Evolutionary conservation across 805 yeast species (phyloP).

Genomic region (Kuraishia borneana): DNA sequence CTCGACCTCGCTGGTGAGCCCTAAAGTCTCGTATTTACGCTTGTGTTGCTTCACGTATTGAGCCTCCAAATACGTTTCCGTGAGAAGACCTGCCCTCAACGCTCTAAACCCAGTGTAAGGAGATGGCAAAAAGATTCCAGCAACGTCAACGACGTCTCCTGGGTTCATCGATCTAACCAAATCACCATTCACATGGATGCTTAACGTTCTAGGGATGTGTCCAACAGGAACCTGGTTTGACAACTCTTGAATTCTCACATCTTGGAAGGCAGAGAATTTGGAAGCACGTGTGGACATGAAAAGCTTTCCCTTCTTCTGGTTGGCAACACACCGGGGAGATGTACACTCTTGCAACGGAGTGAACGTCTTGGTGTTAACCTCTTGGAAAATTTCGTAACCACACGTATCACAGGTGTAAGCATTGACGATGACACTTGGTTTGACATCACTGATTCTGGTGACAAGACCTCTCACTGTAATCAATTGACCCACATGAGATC

Average conservation of each 20-base stretch:
- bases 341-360: conserved; percentile 85
- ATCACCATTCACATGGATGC: conserved; percentile 85
- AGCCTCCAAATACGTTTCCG: conserved; percentile 89
- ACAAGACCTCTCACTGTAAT: conserved; percentile 91
- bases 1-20: conserved; percentile 44
- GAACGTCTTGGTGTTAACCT: conserved; percentile 74
- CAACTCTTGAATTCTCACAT: conserved; percentile 87
- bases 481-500: conserved; percentile 71
- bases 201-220: conserved; percentile 84
- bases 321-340: conserved; percentile 65
- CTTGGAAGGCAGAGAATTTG: conserved; percentile 91
- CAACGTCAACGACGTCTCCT: conserved; percentile 88
- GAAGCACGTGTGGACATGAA: conserved; percentile 94
- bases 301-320: conserved; percentile 78
- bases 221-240: conserved; percentile 97
- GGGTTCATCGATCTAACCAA: conserved; percentile 81
- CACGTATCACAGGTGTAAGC: conserved; percentile 98
- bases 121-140: conserved; percentile 87
- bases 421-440: conserved; percentile 81
- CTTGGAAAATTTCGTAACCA: conserved; percentile 95
- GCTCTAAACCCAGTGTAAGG: conserved; percentile 97
- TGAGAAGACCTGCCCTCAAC: conserved; percentile 79
- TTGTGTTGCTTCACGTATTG: conserved; percentile 83
- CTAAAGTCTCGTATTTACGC: conserved; percentile 65
- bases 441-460: conserved; percentile 92